Base-by-base conservation (phyloP, 2,329 filamentous ascomycete species). In the Fusarium sp. region DNA sequence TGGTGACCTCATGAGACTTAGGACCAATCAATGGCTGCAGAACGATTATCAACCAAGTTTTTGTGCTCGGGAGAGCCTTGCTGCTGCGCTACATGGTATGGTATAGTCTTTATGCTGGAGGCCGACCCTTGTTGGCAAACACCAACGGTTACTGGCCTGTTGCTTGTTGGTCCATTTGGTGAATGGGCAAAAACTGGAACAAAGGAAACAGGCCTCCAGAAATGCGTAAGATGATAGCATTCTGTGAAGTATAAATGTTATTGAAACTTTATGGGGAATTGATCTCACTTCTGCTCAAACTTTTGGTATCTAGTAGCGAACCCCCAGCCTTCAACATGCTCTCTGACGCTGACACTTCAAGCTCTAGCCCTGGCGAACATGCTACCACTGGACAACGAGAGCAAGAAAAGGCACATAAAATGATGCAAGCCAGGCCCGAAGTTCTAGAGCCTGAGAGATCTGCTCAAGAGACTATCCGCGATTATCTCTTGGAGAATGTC, bases 401-500 rank as follows among this genome's bases (percentile, higher is more conserved):
- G 4, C 31, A 18, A 10, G 11, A 16, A 4, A 21, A 31, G 9
- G 3, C 19, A 10, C 7, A 5, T 2, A 4, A 8, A 35, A 51
- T 27, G 14, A 14, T n/a, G 14, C 4, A 19, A 7, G 29, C 14
- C 7, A 14, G 29, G 1, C 8, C 11, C 9, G 37, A 38, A 9
- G 25, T 10, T 15, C 18, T 25, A 2, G 55, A 49, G 10, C 6
- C 31, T 10, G 46, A 56, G 6, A 18, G 10, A 29, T 8, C 29
- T 5, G 60, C 54, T 5, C 31, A 59, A 10, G 29, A 55, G 7
- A 21, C n/a, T 25, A 29, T 73, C 15, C 54, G 5, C 5, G 25
- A 59, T 4, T 66, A 71, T 39, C 44, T 73, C 4, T 12, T 23
- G 11, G 35, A 69, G 10, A 45, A 65, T 18, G 56, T 63, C 0